Evolutionary conservation across 495 filamentous ascomycete genomes (phyloP), one percentile per base, ranked within the genome.

Genomic region (Coniosporium apollinis): DNA sequence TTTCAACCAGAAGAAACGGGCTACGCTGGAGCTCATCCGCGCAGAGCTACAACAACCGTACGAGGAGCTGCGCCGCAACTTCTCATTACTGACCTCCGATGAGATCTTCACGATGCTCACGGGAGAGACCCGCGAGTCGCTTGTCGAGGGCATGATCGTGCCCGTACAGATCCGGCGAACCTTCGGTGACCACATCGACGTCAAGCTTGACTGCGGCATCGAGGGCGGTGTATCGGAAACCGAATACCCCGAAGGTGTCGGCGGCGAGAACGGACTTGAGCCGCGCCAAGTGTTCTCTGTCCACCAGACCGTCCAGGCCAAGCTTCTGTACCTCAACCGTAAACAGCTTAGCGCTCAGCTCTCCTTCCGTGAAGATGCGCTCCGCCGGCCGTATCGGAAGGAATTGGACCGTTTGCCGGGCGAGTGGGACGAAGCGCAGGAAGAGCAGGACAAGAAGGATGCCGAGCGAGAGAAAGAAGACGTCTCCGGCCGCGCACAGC

Each of bases 71-170:
- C 76, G 89, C 13, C 79, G 79, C 43, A 74, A 74, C 34, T 96
- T 89, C 49, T 62, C 70, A 10, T 54, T 72, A 28, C 64, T 92
- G 6, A 60, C 60, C 19, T 62, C 72, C 0, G 82, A 93, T 19
- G 82, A 93, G 42, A 77, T 94, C 48, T 97, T 94, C 55, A 86
- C 83, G 30, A 94, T 93, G 83, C 74, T 94, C 29, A 94, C 89
- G 0, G 91, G 89, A 33, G 89, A 97, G 52, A 96, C 80, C 1
- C 57, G 65, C 24, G 83, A 94, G 0, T 80, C 84, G 0, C 61
- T 97, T 15, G 67, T 65, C 18, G 74, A 82, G 46, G 80, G 78
- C 37, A 94, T 96, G 86, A 79, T 93, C 34, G 74, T 96, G 8
- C 74, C 89, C 0, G 82, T 91, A 37, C 79, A 76, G 22, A 76